A percentile compares a stretch with the other conserved stretches of the same genome.
These are phyloP conservation scores for Trichopus zeylanicus DNA, from an alignment of 116 monocot genomes.

Conservation along the genomic window DNA sequence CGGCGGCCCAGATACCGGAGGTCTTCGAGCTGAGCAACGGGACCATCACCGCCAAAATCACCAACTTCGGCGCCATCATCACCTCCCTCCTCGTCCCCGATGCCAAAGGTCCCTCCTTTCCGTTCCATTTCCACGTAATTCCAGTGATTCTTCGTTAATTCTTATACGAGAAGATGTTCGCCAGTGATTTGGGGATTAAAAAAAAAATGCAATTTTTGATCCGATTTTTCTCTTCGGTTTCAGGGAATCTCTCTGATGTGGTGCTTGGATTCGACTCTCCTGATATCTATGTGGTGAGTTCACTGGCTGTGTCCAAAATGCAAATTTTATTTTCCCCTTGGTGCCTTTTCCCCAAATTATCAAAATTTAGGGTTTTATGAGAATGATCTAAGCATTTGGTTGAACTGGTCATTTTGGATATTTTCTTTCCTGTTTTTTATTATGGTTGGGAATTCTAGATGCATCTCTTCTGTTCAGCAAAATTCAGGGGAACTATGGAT, in stretches of 20 bases:
- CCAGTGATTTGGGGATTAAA: too few species aligned
- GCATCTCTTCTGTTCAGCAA: too few species aligned
- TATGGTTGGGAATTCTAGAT: too few species aligned
- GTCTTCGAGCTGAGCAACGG: constrained; percentile 58
- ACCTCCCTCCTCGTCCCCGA: constrained; percentile 73
- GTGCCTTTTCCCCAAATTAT: neutral
- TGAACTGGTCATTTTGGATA: too few species aligned
- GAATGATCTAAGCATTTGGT: neutral
- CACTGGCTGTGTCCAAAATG: neutral
- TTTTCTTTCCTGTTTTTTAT: too few species aligned
- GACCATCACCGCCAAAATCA: constrained; percentile 41
- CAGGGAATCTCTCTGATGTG: constrained; percentile 61
- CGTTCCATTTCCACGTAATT: neutral
- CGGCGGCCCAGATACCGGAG: constrained; percentile 14
- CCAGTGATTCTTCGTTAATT: too few species aligned
- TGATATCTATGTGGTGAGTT: constrained; percentile 51
- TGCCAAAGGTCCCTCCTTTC: constrained; percentile 29
- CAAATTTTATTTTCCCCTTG: neutral
- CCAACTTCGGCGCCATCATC: constrained; percentile 74
- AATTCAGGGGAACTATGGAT: too few species aligned
- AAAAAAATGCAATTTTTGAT: neutral
- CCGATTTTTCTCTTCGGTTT: neutral
- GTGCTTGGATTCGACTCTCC: constrained; percentile 77
- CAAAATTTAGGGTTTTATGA: neutral
- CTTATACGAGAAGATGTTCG: too few species aligned